Conservation (phyloP, 2,329 filamentous ascomycete genomes). For the Trichophyton simii region DNA sequence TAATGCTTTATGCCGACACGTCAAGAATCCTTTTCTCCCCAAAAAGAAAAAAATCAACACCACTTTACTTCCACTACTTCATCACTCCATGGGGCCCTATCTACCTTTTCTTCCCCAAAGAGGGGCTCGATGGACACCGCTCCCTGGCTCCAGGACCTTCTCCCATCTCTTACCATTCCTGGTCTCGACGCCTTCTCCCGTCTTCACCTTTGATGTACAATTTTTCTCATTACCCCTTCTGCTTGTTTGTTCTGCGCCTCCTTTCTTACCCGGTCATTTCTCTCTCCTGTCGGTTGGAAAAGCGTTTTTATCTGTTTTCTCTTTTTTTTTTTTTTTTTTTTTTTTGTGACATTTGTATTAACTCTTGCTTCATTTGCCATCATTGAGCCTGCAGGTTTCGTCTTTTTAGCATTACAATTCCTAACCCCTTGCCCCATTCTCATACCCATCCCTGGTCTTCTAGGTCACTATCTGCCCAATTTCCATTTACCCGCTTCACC, state of each 20-base stretch:
- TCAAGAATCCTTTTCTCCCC: not conserved
- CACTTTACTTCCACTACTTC: not conserved
- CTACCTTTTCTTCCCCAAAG: not conserved
- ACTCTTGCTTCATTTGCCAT: not conserved
- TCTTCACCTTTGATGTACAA: constrained; percentile 2
- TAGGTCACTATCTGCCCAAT: not conserved
- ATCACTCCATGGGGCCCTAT: not conserved
- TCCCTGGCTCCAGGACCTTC: not conserved
- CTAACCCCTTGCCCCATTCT: not conserved
- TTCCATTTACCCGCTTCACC: not conserved
- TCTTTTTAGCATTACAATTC: not conserved
- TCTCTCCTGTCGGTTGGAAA: constrained; percentile 6
- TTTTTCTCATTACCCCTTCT: not conserved
- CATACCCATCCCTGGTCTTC: not conserved
- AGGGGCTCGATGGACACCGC: not conserved
- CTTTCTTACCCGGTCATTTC: not conserved
- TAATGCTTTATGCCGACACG: not conserved
- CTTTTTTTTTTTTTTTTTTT: constrained; percentile 5
- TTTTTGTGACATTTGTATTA: constrained; percentile 5
- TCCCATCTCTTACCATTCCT: too few relatives aligned
- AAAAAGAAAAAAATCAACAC: not conserved
- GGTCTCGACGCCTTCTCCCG: too few relatives aligned
- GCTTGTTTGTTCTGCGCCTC: not conserved
- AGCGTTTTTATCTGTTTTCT: constrained; percentile 2
- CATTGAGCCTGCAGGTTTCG: constrained; percentile 2